A percentile compares a stretch with the other conserved stretches of the same genome.
These are phyloP conservation scores for Zygosaccharomyces sapae DNA, from an alignment of 1,139 yeast species.

Conservation along the genomic window DNA sequence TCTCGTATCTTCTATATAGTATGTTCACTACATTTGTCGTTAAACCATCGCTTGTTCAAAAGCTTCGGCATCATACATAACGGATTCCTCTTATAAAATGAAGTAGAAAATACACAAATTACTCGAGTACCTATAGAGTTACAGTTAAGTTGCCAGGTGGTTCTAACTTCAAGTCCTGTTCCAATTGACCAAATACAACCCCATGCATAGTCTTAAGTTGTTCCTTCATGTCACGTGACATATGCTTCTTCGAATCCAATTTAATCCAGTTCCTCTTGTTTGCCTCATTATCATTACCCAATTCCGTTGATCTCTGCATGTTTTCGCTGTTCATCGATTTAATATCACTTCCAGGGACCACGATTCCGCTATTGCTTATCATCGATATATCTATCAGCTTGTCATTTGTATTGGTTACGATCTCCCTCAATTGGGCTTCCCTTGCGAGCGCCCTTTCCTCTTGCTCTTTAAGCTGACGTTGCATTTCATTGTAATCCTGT, in stretches of 20 bases:
- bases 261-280: slow-evolving; percentile 6
- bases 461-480: slow-evolving; percentile 32
- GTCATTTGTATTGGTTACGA: slow-evolving; percentile 40
- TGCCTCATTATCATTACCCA: neutral
- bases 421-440: slow-evolving; percentile 38
- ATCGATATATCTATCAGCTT: slow-evolving; percentile 36
- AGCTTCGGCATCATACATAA: slow-evolving; percentile 1
- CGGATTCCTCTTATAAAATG: slow-evolving; percentile 1
- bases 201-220: slow-evolving; percentile 14
- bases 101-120: neutral
- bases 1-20: too few relatives aligned
- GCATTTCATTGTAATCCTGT: slow-evolving; percentile 14
- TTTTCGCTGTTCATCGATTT: slow-evolving; percentile 6
- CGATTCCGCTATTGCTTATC: slow-evolving; percentile 37
- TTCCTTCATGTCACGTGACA: slow-evolving; percentile 11
- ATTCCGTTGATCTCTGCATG: slow-evolving; percentile 1
- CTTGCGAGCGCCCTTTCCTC: slow-evolving; percentile 31
- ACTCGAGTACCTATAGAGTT: slow-evolving; percentile 10
- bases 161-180: slow-evolving; percentile 17
- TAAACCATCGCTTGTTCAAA: neutral
- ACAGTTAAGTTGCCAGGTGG: slow-evolving; percentile 19
- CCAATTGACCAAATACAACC: slow-evolving; percentile 14
- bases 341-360: slow-evolving; percentile 28
- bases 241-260: slow-evolving; percentile 13
- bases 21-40: neutral